Evolutionary conservation across 2,329 filamentous ascomycete genomes (phyloP).

Genomic region (Aspergillus sergii): DNA sequence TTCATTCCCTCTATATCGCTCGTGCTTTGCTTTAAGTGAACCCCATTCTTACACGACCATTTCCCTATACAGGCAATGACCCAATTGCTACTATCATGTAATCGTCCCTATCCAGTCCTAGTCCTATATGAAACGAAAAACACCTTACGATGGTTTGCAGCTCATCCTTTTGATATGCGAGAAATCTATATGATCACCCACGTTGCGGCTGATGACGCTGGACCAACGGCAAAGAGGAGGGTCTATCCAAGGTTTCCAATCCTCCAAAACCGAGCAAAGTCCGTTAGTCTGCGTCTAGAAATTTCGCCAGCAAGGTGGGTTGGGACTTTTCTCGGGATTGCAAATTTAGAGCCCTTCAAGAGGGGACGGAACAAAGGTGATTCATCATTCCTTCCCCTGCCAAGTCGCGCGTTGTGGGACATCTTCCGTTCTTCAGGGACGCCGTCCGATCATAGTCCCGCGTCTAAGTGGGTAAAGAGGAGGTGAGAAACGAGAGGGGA

Average conservation of each 20-base stretch:
- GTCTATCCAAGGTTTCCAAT: constrained; percentile 1
- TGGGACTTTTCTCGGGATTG: not conserved
- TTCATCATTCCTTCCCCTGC: constrained; percentile 25
- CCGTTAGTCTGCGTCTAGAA: constrained; percentile 31
- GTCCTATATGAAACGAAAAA: not conserved
- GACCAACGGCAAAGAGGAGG: constrained; percentile 5
- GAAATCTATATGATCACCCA: not conserved
- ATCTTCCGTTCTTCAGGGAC: constrained; percentile 24
- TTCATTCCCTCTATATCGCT: not conserved
- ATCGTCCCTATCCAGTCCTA: not conserved
- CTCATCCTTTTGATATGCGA: not conserved
- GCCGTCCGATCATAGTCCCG: constrained; percentile 24
- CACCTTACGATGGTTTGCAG: not conserved
- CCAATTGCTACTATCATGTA: not conserved
- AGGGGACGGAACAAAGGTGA: constrained; percentile 13
- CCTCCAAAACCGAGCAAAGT: constrained; percentile 19
- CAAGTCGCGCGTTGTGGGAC: constrained; percentile 29
- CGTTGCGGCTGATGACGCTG: not conserved
- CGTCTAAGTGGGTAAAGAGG: constrained; percentile 18
- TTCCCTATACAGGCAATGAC: not conserved
- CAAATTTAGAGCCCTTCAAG: not conserved
- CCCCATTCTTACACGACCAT: not conserved
- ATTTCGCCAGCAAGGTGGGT: constrained; percentile 24
- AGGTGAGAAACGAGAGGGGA: constrained; percentile 13
- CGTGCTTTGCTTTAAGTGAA: not conserved